phyloP scores from a whole-genome alignment of 495 filamentous ascomycete species.

The Stereocaulon alpinum region DNA sequence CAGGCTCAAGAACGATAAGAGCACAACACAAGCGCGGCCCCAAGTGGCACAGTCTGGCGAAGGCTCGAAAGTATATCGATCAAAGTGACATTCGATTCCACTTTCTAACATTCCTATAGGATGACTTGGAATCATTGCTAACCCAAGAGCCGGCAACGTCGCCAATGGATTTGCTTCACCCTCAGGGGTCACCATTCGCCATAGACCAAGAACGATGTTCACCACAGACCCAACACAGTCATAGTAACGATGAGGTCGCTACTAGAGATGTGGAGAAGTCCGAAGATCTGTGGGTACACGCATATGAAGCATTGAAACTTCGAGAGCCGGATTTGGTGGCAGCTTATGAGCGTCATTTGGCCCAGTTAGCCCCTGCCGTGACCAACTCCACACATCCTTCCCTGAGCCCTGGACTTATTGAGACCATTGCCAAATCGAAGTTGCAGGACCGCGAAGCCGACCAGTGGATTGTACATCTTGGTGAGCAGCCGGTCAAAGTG shows the following conservation, averaged over 20 bases:
- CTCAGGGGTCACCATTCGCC: background rate
- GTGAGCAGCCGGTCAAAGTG: slow-evolving; percentile 21
- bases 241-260: slow-evolving; percentile 1
- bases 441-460: background rate
- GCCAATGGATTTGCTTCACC: background rate
- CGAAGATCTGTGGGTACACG: slow-evolving; percentile 18
- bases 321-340: slow-evolving; percentile 17
- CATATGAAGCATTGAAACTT: slow-evolving; percentile 16
- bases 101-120: slow-evolving; percentile 1
- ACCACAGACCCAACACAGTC: background rate
- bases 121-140: background rate
- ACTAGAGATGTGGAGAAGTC: slow-evolving; percentile 1
- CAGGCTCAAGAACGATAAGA: background rate
- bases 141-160: background rate
- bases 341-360: slow-evolving; percentile 16
- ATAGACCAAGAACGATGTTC: background rate
- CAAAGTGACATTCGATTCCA: background rate
- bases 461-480: slow-evolving; percentile 8
- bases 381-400: background rate
- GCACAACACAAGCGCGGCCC: background rate
- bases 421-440: slow-evolving; percentile 16
- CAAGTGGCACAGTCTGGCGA: background rate
- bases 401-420: slow-evolving; percentile 3
- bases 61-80: slow-evolving; percentile 1
- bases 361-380: slow-evolving; percentile 3